Conservation (phyloP, 1,139 yeast genomes). For the Zygotorulaspora mrakii region DNA sequence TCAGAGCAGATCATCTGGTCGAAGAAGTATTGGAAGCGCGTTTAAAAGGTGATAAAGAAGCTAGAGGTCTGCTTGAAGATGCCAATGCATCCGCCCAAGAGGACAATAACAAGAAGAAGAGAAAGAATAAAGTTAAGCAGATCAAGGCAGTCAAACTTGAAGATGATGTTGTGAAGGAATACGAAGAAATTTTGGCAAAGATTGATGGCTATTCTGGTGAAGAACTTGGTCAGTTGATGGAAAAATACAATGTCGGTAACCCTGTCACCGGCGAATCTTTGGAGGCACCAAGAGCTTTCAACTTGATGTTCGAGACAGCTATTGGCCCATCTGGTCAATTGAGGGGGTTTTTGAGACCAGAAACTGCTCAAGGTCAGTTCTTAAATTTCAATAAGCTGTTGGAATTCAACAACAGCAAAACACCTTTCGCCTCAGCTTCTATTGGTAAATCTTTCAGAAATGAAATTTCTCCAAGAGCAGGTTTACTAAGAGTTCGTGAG, state of each 20-base stretch:
- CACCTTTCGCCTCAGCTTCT: conserved; percentile 99
- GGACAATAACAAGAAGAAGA: conserved; percentile 69
- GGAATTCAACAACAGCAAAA: conserved; percentile 91
- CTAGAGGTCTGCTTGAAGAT: conserved; percentile 66
- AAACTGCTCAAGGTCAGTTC: conserved; percentile 99
- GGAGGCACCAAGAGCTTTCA: conserved; percentile 91
- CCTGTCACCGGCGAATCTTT: conserved; percentile 85
- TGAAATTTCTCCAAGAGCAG: conserved; percentile 98
- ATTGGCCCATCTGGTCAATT: conserved; percentile 97
- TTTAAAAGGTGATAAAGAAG: conserved; percentile 93
- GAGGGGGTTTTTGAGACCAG: conserved; percentile 96
- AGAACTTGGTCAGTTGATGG: conserved; percentile 84
- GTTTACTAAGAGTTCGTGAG: conserved; percentile 95
- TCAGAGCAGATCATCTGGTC: conserved; percentile 96
- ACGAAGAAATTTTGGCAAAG: conserved; percentile 81
- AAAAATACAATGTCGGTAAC: conserved; percentile 75
- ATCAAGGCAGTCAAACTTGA: conserved; percentile 84
- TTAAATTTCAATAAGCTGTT: conserved; percentile 88
- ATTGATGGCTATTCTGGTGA: conserved; percentile 95
- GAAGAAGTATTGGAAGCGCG: conserved; percentile 96
- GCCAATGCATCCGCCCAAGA: conserved; percentile 62
- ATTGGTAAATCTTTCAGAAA: conserved; percentile 98
- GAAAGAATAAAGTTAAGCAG: conserved; percentile 96
- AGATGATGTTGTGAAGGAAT: conserved; percentile 72
- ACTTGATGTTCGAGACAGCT: conserved; percentile 98